Percentiles rank a stretch among this genome's conserved stretches.
These are phyloP conservation scores for Solanum pinnatisectum DNA, from an alignment of 257 asterid genomes.

Conservation along the genomic window DNA sequence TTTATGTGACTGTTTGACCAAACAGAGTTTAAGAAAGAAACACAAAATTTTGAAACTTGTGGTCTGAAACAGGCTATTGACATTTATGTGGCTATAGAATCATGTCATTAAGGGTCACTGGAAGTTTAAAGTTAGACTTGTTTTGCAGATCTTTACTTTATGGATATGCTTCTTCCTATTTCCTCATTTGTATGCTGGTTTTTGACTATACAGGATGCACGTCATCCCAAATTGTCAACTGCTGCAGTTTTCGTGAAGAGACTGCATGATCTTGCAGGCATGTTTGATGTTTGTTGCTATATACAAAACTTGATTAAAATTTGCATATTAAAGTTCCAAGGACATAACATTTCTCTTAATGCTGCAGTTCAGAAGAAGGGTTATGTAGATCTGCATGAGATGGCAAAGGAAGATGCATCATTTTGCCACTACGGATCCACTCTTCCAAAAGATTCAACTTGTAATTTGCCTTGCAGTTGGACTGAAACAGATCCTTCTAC, in stretches of 20 bases:
- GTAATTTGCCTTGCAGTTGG: constrained; percentile 86
- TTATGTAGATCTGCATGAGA: constrained; percentile 80
- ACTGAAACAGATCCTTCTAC: constrained; percentile 74
- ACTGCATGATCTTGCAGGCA: constrained; percentile 93
- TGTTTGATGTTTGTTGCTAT: constrained; percentile 3
- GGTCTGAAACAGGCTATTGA: neutral
- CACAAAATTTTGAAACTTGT: neutral
- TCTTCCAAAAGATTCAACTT: constrained; percentile 75
- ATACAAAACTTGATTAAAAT: neutral
- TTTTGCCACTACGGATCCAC: constrained; percentile 82
- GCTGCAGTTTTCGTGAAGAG: constrained; percentile 91
- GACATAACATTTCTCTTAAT: constrained; percentile 7
- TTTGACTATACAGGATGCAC: constrained; percentile 54
- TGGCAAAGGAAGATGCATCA: constrained; percentile 61
- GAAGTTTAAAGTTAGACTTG: neutral
- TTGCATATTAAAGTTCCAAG: neutral
- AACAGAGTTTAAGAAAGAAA: neutral
- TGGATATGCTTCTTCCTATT: neutral
- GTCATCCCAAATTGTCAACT: constrained; percentile 72
- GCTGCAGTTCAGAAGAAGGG: constrained; percentile 88
- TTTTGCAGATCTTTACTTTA: neutral
- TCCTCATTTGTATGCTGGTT: neutral
- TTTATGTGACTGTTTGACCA: neutral
- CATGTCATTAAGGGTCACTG: neutral
- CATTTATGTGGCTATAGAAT: neutral